phyloP scores from a whole-genome alignment of 2,329 filamentous ascomycete genomes.

The Colletotrichum sp. region DNA sequence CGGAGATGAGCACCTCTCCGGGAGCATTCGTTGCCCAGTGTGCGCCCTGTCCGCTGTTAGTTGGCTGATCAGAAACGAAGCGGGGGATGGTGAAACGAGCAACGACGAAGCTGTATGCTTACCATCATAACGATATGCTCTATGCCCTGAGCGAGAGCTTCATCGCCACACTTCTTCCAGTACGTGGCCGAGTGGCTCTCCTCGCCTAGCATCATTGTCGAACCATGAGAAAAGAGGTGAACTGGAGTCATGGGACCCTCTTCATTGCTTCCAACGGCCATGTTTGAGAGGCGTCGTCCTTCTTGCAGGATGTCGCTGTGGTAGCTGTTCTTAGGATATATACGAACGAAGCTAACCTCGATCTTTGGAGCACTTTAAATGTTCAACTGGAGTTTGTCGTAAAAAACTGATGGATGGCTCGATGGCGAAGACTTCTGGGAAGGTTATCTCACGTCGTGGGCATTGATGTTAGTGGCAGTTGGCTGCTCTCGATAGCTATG shows the following conservation, averaged over 20 bases:
- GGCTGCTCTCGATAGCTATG: background rate
- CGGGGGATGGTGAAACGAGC: background rate
- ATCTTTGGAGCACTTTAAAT: too few species aligned
- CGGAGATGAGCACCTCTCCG: conserved; percentile 63
- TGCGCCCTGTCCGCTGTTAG: conserved; percentile 51
- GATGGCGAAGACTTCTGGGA: background rate
- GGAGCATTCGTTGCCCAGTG: conserved; percentile 65
- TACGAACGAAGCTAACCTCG: background rate
- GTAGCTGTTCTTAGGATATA: background rate
- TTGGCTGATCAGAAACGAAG: background rate
- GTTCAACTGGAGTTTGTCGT: background rate
- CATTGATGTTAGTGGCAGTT: background rate
- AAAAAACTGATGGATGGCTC: background rate
- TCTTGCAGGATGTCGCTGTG: background rate
- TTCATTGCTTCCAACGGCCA: conserved; percentile 4
- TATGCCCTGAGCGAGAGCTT: conserved; percentile 62
- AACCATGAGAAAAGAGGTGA: conserved; percentile 74
- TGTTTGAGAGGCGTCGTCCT: background rate
- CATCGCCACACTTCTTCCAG: conserved; percentile 70
- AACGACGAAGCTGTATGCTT: conserved; percentile 4
- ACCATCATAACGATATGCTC: conserved; percentile 72
- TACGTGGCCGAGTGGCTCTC: conserved; percentile 65
- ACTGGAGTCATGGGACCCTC: conserved; percentile 51
- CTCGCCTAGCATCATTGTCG: conserved; percentile 75
- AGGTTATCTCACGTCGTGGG: background rate